A percentile compares a stretch with the other conserved stretches of the same genome.
phyloP scores from a whole-genome alignment of 805 yeast species.

The Suhomyces sp. region DNA sequence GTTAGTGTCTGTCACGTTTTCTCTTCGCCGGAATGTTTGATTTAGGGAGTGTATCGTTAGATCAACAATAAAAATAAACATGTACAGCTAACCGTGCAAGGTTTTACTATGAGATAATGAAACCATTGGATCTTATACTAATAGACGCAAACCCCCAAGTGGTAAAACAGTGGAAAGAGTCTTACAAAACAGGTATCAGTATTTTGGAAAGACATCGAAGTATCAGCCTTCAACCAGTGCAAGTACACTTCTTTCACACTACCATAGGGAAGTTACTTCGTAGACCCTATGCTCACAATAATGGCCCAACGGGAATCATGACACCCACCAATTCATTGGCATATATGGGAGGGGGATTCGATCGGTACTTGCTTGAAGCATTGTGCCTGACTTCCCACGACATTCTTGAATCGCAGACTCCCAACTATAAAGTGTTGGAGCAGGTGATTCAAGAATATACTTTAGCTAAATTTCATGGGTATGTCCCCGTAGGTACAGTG shows the following conservation, averaged over 20 bases:
- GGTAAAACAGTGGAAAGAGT: background rate
- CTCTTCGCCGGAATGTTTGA: no score
- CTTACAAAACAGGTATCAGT: no score
- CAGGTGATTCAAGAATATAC: constrained; percentile 16
- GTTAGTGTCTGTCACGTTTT: no score
- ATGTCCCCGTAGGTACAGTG: constrained; percentile 16
- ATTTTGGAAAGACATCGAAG: no score
- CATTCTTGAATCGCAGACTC: no score
- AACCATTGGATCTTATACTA: no score
- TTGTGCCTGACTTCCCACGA: constrained; percentile 2
- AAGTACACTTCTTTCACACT: background rate
- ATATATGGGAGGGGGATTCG: constrained; percentile 32
- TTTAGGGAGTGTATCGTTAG: no score
- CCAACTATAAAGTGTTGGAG: constrained; percentile 12
- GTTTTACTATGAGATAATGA: no score
- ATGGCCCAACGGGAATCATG: constrained; percentile 14
- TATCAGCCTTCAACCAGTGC: background rate
- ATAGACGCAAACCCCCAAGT: background rate
- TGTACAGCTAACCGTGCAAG: no score
- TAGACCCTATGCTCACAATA: background rate
- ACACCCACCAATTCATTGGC: constrained; percentile 26
- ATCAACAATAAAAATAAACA: no score
- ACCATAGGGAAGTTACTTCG: background rate
- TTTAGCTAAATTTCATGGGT: constrained; percentile 17
- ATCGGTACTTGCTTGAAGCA: constrained; percentile 18